Conservation (phyloP, 495 filamentous ascomycete genomes). For the Podospora bellae-mahoneyi region DNA sequence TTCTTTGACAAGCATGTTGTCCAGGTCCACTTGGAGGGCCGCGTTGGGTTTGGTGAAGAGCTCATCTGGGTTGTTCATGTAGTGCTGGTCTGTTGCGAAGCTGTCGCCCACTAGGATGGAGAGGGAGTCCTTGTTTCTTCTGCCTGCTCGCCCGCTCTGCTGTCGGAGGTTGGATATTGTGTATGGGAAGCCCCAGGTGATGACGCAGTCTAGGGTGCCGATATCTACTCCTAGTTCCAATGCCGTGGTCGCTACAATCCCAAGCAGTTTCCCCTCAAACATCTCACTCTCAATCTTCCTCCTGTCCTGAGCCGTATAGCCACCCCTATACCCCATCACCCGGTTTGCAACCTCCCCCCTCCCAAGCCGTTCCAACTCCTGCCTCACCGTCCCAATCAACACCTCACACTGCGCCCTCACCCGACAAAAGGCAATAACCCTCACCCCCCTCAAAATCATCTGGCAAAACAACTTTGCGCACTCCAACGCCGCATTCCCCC, state of each 20-base stretch:
- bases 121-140: slow-evolving; percentile 90
- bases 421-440: slow-evolving; percentile 91
- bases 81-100: slow-evolving; percentile 90
- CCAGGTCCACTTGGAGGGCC: slow-evolving; percentile 83
- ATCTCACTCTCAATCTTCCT: slow-evolving; percentile 90
- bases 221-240: slow-evolving; percentile 95
- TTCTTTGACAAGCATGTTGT: slow-evolving; percentile 85
- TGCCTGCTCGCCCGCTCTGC: slow-evolving; percentile 89
- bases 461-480: slow-evolving; percentile 87
- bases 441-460: slow-evolving; percentile 79
- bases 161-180: slow-evolving; percentile 91
- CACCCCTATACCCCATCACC: slow-evolving; percentile 94
- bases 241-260: slow-evolving; percentile 90
- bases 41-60: slow-evolving; percentile 93
- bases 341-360: slow-evolving; percentile 68
- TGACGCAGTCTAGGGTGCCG: slow-evolving; percentile 87
- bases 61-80: slow-evolving; percentile 94
- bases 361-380: slow-evolving; percentile 68
- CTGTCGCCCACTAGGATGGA: slow-evolving; percentile 89
- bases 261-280: slow-evolving; percentile 92
- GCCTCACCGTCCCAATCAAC: slow-evolving; percentile 73
- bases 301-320: slow-evolving; percentile 92
- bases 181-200: slow-evolving; percentile 93
- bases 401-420: slow-evolving; percentile 85
- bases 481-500: slow-evolving; percentile 78